A percentile compares a stretch with the other conserved stretches of the same genome.
Conservation (phyloP, 257 asterid species). For the Solanum bulbocastanum region DNA sequence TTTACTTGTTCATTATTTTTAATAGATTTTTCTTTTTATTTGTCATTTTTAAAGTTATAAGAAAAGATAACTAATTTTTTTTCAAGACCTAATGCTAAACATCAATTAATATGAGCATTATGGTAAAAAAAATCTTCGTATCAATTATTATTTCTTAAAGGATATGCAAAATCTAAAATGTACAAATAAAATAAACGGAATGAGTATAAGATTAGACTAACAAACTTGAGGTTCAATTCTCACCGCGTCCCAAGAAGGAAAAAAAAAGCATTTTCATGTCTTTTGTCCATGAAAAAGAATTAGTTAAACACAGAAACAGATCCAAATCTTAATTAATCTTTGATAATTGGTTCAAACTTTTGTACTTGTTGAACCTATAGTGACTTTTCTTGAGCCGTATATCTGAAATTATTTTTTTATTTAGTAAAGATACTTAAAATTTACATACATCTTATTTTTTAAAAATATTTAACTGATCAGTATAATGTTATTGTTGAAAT, state of each 20-base stretch:
- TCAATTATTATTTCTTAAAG: too few species aligned
- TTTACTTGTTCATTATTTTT: too few species aligned
- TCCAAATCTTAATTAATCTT: not conserved
- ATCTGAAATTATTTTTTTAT: not conserved
- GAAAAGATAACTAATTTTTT: too few species aligned
- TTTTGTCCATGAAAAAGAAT: not conserved
- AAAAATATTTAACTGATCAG: not conserved
- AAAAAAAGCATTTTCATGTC: not conserved
- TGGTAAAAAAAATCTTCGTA: not conserved
- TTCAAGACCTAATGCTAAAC: too few species aligned
- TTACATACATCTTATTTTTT: not conserved
- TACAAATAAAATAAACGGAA: too few species aligned
- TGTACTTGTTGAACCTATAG: not conserved
- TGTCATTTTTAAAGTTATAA: too few species aligned
- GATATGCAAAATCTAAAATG: too few species aligned
- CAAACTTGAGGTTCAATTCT: not conserved
- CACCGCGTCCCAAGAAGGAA: not conserved
- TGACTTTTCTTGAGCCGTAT: not conserved
- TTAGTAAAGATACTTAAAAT: not conserved
- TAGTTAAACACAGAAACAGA: not conserved
- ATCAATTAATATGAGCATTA: too few species aligned
- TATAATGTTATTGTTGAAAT: not conserved
- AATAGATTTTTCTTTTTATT: too few species aligned
- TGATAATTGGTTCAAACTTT: not conserved
- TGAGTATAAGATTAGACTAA: not conserved